These are phyloP conservation scores for Diaporthe capsici DNA, from an alignment of 2,329 filamentous ascomycete species.

Conservation along the genomic window DNA sequence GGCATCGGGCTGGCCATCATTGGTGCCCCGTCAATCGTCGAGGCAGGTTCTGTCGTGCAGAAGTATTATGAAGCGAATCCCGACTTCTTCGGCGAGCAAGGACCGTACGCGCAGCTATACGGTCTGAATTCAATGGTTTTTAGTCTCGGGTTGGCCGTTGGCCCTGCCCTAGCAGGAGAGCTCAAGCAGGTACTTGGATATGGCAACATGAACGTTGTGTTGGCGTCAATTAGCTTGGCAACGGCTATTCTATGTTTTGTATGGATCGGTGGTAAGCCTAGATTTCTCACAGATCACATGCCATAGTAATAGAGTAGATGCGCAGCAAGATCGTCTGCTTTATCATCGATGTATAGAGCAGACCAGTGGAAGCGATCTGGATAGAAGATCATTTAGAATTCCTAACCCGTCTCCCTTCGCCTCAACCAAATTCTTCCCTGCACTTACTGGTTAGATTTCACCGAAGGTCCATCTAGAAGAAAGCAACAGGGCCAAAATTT, in stretches of 20 bases:
- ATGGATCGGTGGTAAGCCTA: conserved; percentile 61
- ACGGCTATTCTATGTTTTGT: conserved; percentile 60
- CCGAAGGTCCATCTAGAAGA: neutral
- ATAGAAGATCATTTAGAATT: neutral
- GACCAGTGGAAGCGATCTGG: neutral
- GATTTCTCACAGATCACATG: conserved; percentile 47
- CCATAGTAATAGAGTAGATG: neutral
- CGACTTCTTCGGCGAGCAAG: conserved; percentile 66
- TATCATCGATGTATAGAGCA: no score
- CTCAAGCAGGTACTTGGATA: conserved; percentile 67
- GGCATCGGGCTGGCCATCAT: conserved; percentile 68
- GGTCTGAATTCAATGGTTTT: conserved; percentile 76
- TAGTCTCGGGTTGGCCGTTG: conserved; percentile 70
- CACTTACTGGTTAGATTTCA: neutral
- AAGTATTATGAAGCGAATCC: conserved; percentile 69
- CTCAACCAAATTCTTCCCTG: neutral
- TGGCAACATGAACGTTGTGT: conserved; percentile 69
- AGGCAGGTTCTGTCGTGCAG: conserved; percentile 68
- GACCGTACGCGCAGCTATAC: conserved; percentile 76
- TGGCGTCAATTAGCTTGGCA: conserved; percentile 60
- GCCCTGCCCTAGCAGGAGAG: conserved; percentile 68
- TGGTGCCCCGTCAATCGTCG: conserved; percentile 68
- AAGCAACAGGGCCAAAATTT: neutral
- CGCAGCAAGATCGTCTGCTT: neutral
- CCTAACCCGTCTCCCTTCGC: neutral